These are phyloP conservation scores for Bacterosira constricta DNA, from an alignment of 108 stramenopile species.

Conservation along the genomic window DNA sequence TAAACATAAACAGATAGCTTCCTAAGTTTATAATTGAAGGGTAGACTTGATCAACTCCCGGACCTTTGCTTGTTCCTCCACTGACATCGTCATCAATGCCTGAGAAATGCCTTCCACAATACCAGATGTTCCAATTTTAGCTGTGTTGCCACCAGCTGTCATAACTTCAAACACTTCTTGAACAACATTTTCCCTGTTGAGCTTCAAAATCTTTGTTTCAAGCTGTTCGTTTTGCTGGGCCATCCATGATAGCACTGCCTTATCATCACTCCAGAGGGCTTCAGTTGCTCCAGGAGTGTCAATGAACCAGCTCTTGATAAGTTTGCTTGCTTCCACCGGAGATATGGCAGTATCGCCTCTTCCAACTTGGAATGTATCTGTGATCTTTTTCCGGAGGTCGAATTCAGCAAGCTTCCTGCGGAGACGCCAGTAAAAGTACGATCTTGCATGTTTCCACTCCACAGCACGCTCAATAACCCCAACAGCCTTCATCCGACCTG, in stretches of 20 bases:
- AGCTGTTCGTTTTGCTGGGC: conserved; percentile 66
- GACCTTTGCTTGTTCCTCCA: conserved; percentile 66
- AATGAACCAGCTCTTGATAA: conserved; percentile 85
- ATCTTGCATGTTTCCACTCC: conserved; percentile 88
- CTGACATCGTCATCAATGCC: conserved; percentile 63
- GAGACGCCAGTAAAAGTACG: conserved; percentile 97
- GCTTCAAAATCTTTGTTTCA: conserved; percentile 73
- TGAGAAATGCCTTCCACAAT: conserved; percentile 83
- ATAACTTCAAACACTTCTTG: conserved; percentile 85
- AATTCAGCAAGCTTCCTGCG: conserved; percentile 97
- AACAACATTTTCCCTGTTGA: conserved; percentile 72
- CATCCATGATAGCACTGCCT: conserved; percentile 84
- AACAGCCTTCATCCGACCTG: conserved; percentile 98
- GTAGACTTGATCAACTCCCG: conserved; percentile 52
- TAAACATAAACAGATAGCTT: too few relatives aligned
- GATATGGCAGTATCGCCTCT: conserved; percentile 68
- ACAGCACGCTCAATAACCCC: conserved; percentile 94
- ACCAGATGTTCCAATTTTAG: conserved; percentile 77
- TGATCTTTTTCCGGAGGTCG: conserved; percentile 88
- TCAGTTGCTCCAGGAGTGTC: conserved; percentile 62
- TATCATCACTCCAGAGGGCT: conserved; percentile 80
- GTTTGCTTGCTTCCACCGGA: conserved; percentile 69
- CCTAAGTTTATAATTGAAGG: conserved; percentile 27
- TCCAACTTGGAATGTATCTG: conserved; percentile 80
- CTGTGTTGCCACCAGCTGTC: conserved; percentile 85